Evolutionary conservation across 306 rosid genomes (phyloP), one percentile per base, ranked within the genome.

Genomic region (Macrotyloma uniflorum): DNA sequence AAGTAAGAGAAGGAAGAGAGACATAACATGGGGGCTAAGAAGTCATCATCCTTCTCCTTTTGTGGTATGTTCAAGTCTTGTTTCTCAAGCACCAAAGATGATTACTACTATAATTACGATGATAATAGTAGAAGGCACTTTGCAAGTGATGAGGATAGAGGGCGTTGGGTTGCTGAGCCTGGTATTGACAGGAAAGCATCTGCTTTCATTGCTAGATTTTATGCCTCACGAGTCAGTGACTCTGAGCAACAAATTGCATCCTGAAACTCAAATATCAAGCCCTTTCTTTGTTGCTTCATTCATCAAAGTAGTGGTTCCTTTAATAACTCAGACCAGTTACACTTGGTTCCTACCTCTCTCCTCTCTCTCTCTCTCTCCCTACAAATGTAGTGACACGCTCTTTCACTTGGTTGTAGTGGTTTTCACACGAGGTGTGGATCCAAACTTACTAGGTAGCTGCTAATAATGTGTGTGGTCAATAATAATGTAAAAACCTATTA

Each of bases 151-250:
- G 93, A 89, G 72, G 98, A 90, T 54, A 85, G 90, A 84, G 87
- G 89, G 0, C 84, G 86, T 1, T 94, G 97, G 96, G 87, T 89
- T 46, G 96, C 93, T 16, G 98, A 94, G 80, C 98, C 98, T 40
- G 97, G 97, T 30, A 94, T 94, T 59, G 98, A 94, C 76, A 79
- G 70, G 5, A 92, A 85, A 76, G 98, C 98, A 4, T 77, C 94
- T 20, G 97, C 85, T 75, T 92, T 92, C 87, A 94, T 94, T 71
- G 91, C 88, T 53, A 88, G 83, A 70, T 94, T 94, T 80, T 84
- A 94, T 51, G 97, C 85, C 28, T 30, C 78, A 15, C 85, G 92
- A 47, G 89, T 79, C 74, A 81, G 89, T 1, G 88, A 89, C 45
- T 77, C 92, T 2, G 87, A 88, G n/a, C 83, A 72, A 36, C 90